These are phyloP conservation scores for Atractiella rhizophila DNA, from an alignment of 768 basidiomycete species.

Conservation along the genomic window DNA sequence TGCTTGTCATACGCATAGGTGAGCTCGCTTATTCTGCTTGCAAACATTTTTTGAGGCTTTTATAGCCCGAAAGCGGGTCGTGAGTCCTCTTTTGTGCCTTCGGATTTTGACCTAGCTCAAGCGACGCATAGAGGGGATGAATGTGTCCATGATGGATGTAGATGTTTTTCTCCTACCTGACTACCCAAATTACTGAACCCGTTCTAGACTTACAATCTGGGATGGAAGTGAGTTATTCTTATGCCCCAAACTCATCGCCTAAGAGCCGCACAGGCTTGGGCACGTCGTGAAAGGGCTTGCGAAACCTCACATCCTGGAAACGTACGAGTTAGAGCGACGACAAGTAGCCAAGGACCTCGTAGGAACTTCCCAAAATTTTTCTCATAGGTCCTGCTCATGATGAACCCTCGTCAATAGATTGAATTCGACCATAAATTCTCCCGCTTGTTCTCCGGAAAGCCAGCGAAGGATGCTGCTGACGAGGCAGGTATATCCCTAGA, in stretches of 20 bases:
- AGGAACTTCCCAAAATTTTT: constrained; percentile 33
- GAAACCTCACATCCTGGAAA: constrained; percentile 11
- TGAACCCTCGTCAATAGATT: background rate
- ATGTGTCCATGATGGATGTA: constrained; percentile 13
- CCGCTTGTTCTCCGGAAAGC: constrained; percentile 42
- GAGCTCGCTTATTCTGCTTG: background rate
- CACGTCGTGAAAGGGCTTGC: constrained; percentile 14
- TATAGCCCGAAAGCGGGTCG: too few species aligned
- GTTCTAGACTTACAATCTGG: background rate
- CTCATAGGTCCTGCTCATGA: background rate
- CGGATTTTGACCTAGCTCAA: too few species aligned
- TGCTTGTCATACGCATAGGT: constrained; percentile 16
- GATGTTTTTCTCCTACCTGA: constrained; percentile 4
- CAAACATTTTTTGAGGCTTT: background rate
- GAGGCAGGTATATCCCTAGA: too few species aligned
- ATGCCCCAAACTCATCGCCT: background rate
- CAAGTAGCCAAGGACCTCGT: constrained; percentile 38
- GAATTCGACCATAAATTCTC: constrained; percentile 26
- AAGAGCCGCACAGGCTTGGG: constrained; percentile 7
- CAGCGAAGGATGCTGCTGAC: constrained; percentile 24
- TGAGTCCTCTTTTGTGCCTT: too few species aligned
- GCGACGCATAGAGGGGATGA: background rate
- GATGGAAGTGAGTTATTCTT: background rate
- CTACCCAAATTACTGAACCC: too few species aligned
- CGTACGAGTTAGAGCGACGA: constrained; percentile 31